Conservation (phyloP, 306 rosid genomes). For the Trifolium subterraneum region DNA sequence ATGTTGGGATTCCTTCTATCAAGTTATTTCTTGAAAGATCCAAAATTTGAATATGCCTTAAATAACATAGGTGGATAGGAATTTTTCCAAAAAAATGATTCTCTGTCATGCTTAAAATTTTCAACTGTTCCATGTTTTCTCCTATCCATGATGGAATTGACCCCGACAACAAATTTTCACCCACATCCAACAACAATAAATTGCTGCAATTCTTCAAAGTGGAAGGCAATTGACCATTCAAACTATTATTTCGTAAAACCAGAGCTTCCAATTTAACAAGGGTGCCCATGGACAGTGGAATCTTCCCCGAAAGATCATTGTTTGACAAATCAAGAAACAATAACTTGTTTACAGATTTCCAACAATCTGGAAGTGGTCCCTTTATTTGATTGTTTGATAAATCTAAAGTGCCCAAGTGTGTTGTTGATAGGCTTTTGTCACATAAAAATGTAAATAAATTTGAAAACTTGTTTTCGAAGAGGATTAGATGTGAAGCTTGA, state of each 20-base stretch:
- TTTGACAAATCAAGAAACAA: background rate
- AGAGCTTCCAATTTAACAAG: background rate
- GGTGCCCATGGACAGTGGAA: slow-evolving; percentile 2
- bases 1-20: background rate
- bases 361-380: background rate
- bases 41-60: background rate
- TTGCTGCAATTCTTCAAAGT: background rate
- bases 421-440: background rate
- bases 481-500: background rate
- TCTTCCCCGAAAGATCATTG: background rate
- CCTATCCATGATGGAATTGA: background rate
- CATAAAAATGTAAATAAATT: background rate
- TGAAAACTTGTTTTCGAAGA: background rate
- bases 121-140: slow-evolving; percentile 2
- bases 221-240: background rate
- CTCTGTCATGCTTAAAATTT: slow-evolving; percentile 3
- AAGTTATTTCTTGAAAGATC: slow-evolving; percentile 17
- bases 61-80: background rate
- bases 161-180: slow-evolving; percentile 2
- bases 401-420: background rate
- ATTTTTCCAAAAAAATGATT: background rate
- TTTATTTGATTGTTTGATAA: slow-evolving; percentile 3
- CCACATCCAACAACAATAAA: background rate
- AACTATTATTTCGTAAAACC: background rate
- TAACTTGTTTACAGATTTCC: background rate